Percentiles rank a stretch among this genome's conserved stretches.
Evolutionary conservation across 139 green algal genomes (phyloP).

Genomic region (Medakamo hakoo): DNA sequence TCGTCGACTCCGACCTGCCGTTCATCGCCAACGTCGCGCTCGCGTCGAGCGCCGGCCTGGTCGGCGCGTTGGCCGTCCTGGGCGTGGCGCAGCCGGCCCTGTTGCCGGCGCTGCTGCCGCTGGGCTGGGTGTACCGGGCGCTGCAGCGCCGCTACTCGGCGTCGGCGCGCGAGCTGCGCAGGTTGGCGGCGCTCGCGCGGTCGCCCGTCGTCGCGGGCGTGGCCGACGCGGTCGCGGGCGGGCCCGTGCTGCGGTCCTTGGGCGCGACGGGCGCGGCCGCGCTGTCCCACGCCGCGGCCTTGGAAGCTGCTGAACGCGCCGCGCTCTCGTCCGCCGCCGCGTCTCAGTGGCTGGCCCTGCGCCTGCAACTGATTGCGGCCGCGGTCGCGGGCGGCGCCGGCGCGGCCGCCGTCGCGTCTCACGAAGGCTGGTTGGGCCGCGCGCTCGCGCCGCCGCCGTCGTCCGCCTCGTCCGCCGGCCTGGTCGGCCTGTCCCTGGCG

Average conservation of each 20-base stretch:
- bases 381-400: conserved; percentile 38
- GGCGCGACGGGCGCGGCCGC: too few relatives aligned
- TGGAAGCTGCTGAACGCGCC: conserved; percentile 29
- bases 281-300: neutral
- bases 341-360: conserved; percentile 47
- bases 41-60: conserved; percentile 45
- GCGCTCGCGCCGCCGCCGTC: neutral
- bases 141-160: conserved; percentile 46
- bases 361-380: conserved; percentile 66
- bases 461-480: too few relatives aligned
- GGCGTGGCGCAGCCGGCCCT: conserved; percentile 37
- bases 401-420: conserved; percentile 19
- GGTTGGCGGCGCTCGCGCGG: conserved; percentile 41
- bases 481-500: neutral
- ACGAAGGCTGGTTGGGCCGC: conserved; percentile 7
- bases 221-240: conserved; percentile 27
- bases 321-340: conserved; percentile 16
- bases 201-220: conserved; percentile 57
- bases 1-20: conserved; percentile 66
- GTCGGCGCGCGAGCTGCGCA: conserved; percentile 43
- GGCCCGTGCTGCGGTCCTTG: conserved; percentile 3
- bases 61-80: conserved; percentile 49
- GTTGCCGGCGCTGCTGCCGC: conserved; percentile 29
- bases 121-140: conserved; percentile 29
- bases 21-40: conserved; percentile 88